Conservation (phyloP, 2,329 filamentous ascomycete species). For the Fusarium cyanostomum region DNA sequence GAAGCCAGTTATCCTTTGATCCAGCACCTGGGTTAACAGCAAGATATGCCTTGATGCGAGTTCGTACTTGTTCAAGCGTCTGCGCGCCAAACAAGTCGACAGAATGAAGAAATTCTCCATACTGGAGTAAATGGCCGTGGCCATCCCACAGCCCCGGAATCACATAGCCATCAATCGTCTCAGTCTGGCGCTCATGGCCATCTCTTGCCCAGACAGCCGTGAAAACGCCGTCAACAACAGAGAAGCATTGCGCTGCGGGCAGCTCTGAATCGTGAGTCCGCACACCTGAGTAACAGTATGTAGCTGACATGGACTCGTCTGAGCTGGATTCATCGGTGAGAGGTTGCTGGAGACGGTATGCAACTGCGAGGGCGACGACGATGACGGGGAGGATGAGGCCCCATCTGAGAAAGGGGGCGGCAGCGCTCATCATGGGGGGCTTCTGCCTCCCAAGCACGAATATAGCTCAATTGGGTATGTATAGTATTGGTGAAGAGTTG, state of each 20-base stretch:
- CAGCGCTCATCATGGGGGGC: slow-evolving; percentile 11
- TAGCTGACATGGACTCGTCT: slow-evolving; percentile 22
- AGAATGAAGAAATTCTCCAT: slow-evolving; percentile 73
- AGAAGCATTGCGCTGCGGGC: slow-evolving; percentile 63
- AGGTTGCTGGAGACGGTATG: slow-evolving; percentile 43
- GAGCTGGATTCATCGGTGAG: slow-evolving; percentile 9
- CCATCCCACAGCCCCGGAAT: slow-evolving; percentile 77
- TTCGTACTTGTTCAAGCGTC: slow-evolving; percentile 64
- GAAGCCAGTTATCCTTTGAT: slow-evolving; percentile 66
- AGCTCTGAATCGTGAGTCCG: slow-evolving; percentile 49
- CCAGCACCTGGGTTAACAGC: slow-evolving; percentile 60
- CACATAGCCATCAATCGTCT: slow-evolving; percentile 57
- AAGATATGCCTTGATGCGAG: slow-evolving; percentile 63
- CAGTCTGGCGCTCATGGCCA: slow-evolving; percentile 37
- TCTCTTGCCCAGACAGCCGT: slow-evolving; percentile 54
- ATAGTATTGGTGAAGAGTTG: too few species aligned
- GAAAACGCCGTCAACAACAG: slow-evolving; percentile 62
- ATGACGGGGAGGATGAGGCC: slow-evolving; percentile 44
- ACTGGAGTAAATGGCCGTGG: slow-evolving; percentile 73
- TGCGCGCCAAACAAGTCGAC: slow-evolving; percentile 69
- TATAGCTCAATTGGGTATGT: background rate
- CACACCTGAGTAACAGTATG: slow-evolving; percentile 54
- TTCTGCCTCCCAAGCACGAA: background rate
- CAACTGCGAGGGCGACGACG: slow-evolving; percentile 48
- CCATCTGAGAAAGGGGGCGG: slow-evolving; percentile 40